These are phyloP conservation scores for Epichloe brachyelytri DNA, from an alignment of 2,329 filamentous ascomycete species.

Conservation along the genomic window DNA sequence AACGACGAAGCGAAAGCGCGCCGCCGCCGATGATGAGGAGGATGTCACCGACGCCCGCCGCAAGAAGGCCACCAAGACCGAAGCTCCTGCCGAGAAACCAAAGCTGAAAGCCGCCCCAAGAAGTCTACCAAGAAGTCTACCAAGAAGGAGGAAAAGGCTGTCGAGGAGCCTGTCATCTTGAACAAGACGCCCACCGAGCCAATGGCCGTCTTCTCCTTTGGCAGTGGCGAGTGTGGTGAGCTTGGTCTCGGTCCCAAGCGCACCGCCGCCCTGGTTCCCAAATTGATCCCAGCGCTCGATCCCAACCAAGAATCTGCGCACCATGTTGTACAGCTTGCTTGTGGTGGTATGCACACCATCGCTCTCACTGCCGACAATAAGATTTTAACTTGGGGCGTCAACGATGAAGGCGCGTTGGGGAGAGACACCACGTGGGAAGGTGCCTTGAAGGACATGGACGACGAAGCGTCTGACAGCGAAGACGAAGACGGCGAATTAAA, in stretches of 20 bases:
- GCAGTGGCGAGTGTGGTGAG: slow-evolving; percentile 69
- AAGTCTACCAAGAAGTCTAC: slow-evolving; percentile 1
- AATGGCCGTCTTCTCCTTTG: slow-evolving; percentile 68
- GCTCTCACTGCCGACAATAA: slow-evolving; percentile 69
- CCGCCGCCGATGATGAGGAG: slow-evolving; percentile 3
- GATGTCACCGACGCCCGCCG: slow-evolving; percentile 1
- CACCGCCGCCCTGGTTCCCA: slow-evolving; percentile 1
- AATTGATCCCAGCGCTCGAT: slow-evolving; percentile 60
- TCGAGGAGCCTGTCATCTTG: slow-evolving; percentile 20
- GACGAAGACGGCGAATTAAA: slow-evolving; percentile 58
- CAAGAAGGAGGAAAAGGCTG: slow-evolving; percentile 9
- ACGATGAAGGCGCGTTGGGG: slow-evolving; percentile 71
- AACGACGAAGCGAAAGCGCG: slow-evolving; percentile 6
- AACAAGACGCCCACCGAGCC: slow-evolving; percentile 38
- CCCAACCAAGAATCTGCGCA: slow-evolving; percentile 48
- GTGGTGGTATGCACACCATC: slow-evolving; percentile 71
- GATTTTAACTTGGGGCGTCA: slow-evolving; percentile 78
- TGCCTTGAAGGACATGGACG: slow-evolving; percentile 42
- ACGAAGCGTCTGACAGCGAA: slow-evolving; percentile 37
- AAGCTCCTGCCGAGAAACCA: slow-evolving; percentile 1
- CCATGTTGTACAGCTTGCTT: slow-evolving; percentile 61
- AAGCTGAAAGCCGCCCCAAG: slow-evolving; percentile 2
- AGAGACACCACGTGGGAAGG: slow-evolving; percentile 59
- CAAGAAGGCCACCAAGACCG: slow-evolving; percentile 4
- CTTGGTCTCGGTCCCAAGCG: slow-evolving; percentile 61